Evolutionary conservation across 768 basidiomycete genomes (phyloP), one percentile per base, ranked within the genome.

Genomic region (Crucibulum laeve): DNA sequence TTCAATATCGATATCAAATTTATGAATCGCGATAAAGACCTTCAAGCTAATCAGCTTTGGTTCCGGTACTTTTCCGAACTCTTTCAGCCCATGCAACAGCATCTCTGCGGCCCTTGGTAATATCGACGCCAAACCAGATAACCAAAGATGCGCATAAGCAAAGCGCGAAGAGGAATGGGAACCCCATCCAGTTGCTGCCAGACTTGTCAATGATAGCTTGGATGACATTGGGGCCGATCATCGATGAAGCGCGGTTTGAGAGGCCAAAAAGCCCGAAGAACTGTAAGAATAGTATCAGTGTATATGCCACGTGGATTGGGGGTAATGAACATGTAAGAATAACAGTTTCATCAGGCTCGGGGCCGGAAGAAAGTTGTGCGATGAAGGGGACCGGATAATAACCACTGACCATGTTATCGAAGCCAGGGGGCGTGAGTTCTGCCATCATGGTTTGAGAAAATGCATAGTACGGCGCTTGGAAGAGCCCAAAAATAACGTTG

Each of bases 381-480:
- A n/a, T 19, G 1, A 32, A 38, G 22, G 13, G 19, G 25, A 17
- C 14, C 14, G 4, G 7, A 19, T 8, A 25, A n/a, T 14, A 36
- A 19, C 11, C 14, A 38, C 53, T 24, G 38, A 65, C 71, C 73
- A 75, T 90, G 56, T 90, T 88, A 52, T 92, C 90, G 55, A 87
- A 92, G 1, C 90, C 91, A 1, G 87, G 85, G 10, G 90, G 90
- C 4, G 85, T 81, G 8, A 94, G 76, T 60, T 93, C 91, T 1
- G 87, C 85, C 87, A 90, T 90, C 84, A 88, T 86, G 0, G 86
- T 89, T 57, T 87, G 83, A 3, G 87, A 80, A 57, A 85, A 89
- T 1, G 91, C 87, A 56, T 88, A 92, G 63, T 90, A 93, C 0
- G 90, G 90, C 1, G 85, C 85, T 65, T 91, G 85, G 71, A 89